Percentiles rank a stretch among this genome's conserved stretches.
phyloP scores from a whole-genome alignment of 768 basidiomycete genomes.

The Steccherinum ochraceum region DNA sequence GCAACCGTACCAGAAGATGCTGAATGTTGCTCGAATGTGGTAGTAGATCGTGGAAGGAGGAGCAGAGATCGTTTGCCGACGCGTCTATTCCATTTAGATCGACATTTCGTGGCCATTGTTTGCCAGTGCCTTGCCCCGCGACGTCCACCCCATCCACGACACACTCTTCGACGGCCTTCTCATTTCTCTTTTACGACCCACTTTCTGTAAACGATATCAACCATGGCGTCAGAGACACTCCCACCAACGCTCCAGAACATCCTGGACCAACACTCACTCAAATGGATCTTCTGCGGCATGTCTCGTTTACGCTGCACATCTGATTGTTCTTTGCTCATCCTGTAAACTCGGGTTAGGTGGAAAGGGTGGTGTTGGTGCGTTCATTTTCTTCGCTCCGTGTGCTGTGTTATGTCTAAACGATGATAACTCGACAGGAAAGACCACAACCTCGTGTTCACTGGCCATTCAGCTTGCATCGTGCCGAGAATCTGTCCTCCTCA shows the following conservation, averaged over 20 bases:
- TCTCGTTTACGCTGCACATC: constrained; percentile 16
- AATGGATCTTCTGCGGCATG: constrained; percentile 99
- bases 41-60: constrained; percentile 9
- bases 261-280: constrained; percentile 85
- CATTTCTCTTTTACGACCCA: constrained; percentile 6
- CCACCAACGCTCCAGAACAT: constrained; percentile 90
- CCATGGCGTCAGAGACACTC: constrained; percentile 66
- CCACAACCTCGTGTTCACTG: constrained; percentile 94
- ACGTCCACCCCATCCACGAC: constrained; percentile 7
- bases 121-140: constrained; percentile 5
- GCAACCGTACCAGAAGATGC: constrained; percentile 7
- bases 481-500: constrained; percentile 94
- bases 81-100: constrained; percentile 4
- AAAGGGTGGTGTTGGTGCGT: constrained; percentile 95
- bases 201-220: constrained; percentile 11
- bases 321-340: constrained; percentile 12
- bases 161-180: constrained; percentile 4
- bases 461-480: constrained; percentile 92
- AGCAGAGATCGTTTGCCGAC: constrained; percentile 10
- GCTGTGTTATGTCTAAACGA: not conserved
- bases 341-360: constrained; percentile 53
- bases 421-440: constrained; percentile 64
- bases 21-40: constrained; percentile 8
- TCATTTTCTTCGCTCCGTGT: not conserved
- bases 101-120: not conserved